These are phyloP conservation scores for Biscutella laevigata DNA, from an alignment of 441 rosid genomes.

Conservation along the genomic window DNA sequence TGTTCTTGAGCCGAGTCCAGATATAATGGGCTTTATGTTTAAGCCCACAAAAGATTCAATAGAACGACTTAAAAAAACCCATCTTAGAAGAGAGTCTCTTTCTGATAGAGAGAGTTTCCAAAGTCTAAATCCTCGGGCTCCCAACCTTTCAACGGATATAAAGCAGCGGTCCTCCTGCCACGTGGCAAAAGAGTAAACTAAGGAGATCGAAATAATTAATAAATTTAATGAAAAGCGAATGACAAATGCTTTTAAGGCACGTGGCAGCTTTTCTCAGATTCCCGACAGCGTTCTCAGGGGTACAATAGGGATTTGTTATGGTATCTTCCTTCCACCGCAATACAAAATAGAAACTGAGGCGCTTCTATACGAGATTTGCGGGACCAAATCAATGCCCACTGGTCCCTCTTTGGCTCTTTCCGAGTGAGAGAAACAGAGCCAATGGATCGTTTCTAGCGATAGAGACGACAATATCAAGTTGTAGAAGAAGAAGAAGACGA, in stretches of 20 bases:
- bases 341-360: no score
- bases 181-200: constrained; percentile 14
- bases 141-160: constrained; percentile 18
- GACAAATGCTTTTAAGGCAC: no score
- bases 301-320: constrained; percentile 17
- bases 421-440: constrained; percentile 3
- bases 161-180: constrained; percentile 5
- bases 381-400: constrained; percentile 25
- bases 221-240: background rate
- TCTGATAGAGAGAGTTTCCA: background rate
- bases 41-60: background rate
- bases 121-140: constrained; percentile 3
- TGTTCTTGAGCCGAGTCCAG: background rate
- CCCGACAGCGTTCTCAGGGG: constrained; percentile 29
- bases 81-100: background rate
- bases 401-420: no score
- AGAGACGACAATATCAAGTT: background rate
- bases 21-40: background rate
- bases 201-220: constrained; percentile 7
- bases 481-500: background rate
- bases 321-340: constrained; percentile 2
- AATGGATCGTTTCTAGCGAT: background rate
- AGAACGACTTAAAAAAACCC: no score
- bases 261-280: constrained; percentile 29
- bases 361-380: constrained; percentile 34